Conservation (phyloP, 495 filamentous ascomycete species). For the Glutinoglossum americanum region DNA sequence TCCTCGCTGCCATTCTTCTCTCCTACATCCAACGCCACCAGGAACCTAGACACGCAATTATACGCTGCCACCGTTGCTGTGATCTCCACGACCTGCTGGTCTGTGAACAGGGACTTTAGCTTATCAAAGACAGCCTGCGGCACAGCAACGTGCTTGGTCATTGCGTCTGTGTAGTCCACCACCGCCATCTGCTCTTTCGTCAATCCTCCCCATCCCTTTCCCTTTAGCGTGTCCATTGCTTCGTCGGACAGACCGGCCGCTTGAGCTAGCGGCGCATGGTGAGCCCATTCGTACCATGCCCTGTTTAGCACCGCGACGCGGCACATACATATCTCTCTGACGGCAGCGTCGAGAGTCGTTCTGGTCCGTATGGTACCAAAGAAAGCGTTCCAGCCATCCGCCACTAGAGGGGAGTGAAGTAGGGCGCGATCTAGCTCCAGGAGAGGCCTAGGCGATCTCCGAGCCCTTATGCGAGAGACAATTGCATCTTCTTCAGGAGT, state of each 20-base stretch:
- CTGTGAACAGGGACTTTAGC: conserved; percentile 34
- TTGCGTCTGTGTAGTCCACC: conserved; percentile 50
- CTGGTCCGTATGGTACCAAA: conserved; percentile 49
- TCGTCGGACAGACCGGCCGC: conserved; percentile 26
- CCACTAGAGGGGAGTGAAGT: conserved; percentile 47
- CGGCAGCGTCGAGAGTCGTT: conserved; percentile 32
- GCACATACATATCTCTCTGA: conserved; percentile 53
- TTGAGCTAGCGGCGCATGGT: conserved; percentile 43
- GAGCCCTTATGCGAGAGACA: conserved; percentile 35
- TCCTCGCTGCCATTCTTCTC: conserved; percentile 17
- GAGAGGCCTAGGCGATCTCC: conserved; percentile 39
- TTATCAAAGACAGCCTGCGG: conserved; percentile 36
- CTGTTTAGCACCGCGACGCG: conserved; percentile 51
- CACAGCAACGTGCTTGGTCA: conserved; percentile 45
- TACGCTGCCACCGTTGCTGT: conserved; percentile 64
- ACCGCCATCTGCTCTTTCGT: conserved; percentile 39
- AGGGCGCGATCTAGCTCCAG: conserved; percentile 52
- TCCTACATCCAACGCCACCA: conserved; percentile 65
- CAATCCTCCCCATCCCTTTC: conserved; percentile 23
- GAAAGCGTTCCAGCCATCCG: conserved; percentile 68
- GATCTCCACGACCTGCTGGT: conserved; percentile 56
- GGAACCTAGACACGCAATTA: conserved; percentile 68
- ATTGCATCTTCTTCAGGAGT: conserved; percentile 27
- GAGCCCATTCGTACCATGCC: conserved; percentile 61
- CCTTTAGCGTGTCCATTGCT: conserved; percentile 20